Base-by-base conservation (phyloP, 176 grass and related monocot species). In the Carex cristatella region DNA sequence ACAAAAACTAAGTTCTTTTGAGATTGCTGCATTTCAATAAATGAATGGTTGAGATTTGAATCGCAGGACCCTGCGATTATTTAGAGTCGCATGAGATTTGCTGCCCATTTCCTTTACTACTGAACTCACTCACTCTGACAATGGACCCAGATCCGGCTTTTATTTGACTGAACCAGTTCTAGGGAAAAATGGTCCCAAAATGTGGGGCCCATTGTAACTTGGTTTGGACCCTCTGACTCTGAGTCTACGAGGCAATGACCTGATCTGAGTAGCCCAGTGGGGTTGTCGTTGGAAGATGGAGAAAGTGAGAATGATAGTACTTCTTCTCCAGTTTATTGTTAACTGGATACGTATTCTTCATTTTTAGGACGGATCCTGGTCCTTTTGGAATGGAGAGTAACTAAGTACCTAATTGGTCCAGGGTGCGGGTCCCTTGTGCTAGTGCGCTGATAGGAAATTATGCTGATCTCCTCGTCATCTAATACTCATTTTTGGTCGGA, bases 391-490 rank as follows among this genome's bases (percentile, higher is more conserved):
- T n/a, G 28, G 35, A 81, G 23, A 7, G 44, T 5, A 49, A 23
- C 23, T 23, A 23, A 61, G n/a, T 40, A 81, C 31, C 2, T 19
- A 19, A 16, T 38, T 81, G 28, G 56, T 40, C 10, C 12, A 7
- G n/a, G 27, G 5, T 27, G 27, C 12, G 72, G 48, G 72, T 12
- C 27, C 72, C 3, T 77, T 77, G 18, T 31, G n/a, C 3, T 8
- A 77, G 48, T 77, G 72, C 48, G 10, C 48, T 77, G 38, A 35
- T 73, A 48, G 69, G 16, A 73, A 73, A 49, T 73, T 73, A 51
- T 27, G 18, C 68, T 56, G 10, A 77, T 77, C 12, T 12, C 73
- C 46, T 31, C 27, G 23, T 77, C 72, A 77, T 51, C 11, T 56
- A 77, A 30, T 55, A 15, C 12, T 55, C 73, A 53, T 55, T 77